Base-by-base conservation (phyloP, 441 rosid species). In the Omphalea diandra region DNA sequence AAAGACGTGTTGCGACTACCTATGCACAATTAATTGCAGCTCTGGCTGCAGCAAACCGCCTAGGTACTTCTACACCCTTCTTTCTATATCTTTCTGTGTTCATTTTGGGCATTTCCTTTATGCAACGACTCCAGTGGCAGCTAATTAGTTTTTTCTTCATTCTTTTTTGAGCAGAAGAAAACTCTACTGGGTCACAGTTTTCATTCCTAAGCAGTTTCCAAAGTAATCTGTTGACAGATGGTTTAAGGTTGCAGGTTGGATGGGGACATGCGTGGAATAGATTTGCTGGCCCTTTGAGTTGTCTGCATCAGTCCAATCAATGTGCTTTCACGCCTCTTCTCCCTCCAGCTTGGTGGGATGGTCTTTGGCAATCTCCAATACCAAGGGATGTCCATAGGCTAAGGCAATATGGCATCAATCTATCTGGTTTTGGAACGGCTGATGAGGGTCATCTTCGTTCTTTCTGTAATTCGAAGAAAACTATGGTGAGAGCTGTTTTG, bases 251-350 rank as follows among this genome's bases (percentile, higher is more conserved):
- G 73, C 98, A 94, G 86, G 74, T 81, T 24, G 98, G 98, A 3
- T 92, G 98, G 98, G 98, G 98, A 68, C 98, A 94, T 75, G 87
- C 86, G 26, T 92, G 98, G 98, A 94, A 94, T 76, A 82, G 98
- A 55, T 94, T 84, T 58, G 94, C 96, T 1, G 98, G 98, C 65
- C 98, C 96, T 0, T 79, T 92, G 83, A 92, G 97, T 75, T 94
- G 97, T 71, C 78, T 57, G 0, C 82, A 83, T 53, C 97, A 94
- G 72, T 54, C 88, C 18, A 74, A 87, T 71, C 98, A 94, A 77
- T 91, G 98, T 38, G 97, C 98, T 18, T 76, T 75, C 78, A 86
- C 98, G 0, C 97, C 98, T 0, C 90, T 94, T 36, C 88, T 91
- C 59, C 96, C 98, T 69, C 98, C 91, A 0, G 97, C 94, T 65